Evolutionary conservation across 2,329 filamentous ascomycete species (phyloP), one percentile per base, ranked within the genome.

Genomic region (Dactylellina leptospora): DNA sequence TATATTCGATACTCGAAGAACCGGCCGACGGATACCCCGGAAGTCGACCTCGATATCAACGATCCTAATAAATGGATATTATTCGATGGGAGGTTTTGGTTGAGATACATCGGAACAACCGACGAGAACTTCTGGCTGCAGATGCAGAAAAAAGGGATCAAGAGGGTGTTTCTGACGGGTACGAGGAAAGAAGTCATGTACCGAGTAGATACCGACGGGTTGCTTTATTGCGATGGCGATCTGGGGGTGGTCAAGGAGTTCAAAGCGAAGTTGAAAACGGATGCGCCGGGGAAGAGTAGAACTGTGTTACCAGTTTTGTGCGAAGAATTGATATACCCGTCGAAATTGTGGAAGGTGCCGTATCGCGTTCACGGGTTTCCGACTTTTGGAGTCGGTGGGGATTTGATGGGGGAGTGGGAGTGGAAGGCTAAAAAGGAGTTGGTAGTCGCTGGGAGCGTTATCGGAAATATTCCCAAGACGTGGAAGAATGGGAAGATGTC

Each of bases 391-490:
- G 16, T 72, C 3, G 68, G 59, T 5, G 33, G 38, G 4, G 23
- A 44, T 5, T 30, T 27, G 42, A 56, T 62, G 51, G 66, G 66
- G 8, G 9, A 42, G 18, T 72, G 68, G 68, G 68, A 72, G n/a
- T 72, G 68, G 68, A 58, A 61, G 53, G 53, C 61, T 20, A 72
- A 72, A 53, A 63, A 48, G 48, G 42, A 64, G 22, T 48, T 72
- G 45, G 54, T 64, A 28, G 48, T 72, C 20, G 28, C 18, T 6
- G 68, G 59, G 28, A 16, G 22, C 9, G 18, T 60, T 11, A 60
- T 72, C 22, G 59, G 59, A 6, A 23, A 63, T 48, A 48, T 33
- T 1, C 68, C 59, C 4, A 51, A 44, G 27, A 54, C 45, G 13
- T 36, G 20, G n/a, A 59, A 38, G 22, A 23, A 40, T 23, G 47